Evolutionary conservation across 805 yeast species (phyloP).

Genomic region (Peterozyma toletana): DNA sequence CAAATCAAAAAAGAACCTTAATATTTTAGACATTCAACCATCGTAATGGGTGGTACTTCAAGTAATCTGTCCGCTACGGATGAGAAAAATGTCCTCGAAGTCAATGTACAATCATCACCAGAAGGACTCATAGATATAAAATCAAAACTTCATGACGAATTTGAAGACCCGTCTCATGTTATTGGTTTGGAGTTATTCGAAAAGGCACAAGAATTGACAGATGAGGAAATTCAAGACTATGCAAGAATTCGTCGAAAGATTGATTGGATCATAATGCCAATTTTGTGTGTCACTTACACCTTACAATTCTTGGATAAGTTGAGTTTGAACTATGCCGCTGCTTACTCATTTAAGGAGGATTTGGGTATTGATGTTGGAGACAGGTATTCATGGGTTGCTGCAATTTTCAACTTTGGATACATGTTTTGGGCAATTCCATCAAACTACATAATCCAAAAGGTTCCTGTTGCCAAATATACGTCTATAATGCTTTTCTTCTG

Average conservation of each 20-base stretch:
- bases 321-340: slow-evolving; percentile 43
- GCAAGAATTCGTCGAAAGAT: slow-evolving; percentile 38
- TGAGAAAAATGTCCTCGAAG: too few species aligned
- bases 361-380: slow-evolving; percentile 33
- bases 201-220: slow-evolving; percentile 32
- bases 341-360: slow-evolving; percentile 41
- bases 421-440: slow-evolving; percentile 50
- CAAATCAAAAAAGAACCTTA: too few species aligned
- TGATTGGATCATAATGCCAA: slow-evolving; percentile 42
- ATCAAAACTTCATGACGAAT: slow-evolving; percentile 4
- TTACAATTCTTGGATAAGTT: slow-evolving; percentile 57
- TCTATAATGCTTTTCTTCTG: slow-evolving; percentile 31
- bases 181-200: slow-evolving; percentile 28
- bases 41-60: too few species aligned
- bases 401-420: slow-evolving; percentile 60
- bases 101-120: too few species aligned
- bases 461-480: slow-evolving; percentile 29
- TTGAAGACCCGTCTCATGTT: slow-evolving; percentile 5
- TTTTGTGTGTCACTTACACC: slow-evolving; percentile 40
- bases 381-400: slow-evolving; percentile 47
- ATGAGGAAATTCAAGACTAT: slow-evolving; percentile 35
- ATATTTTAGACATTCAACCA: too few species aligned
- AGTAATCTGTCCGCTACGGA: too few species aligned
- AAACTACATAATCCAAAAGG: slow-evolving; percentile 23
- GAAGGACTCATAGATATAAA: too few species aligned